Percentiles rank a stretch among this genome's conserved stretches.
phyloP scores from a whole-genome alignment of 139 green algal species.

The Chlamydomonas sphaeroides region DNA sequence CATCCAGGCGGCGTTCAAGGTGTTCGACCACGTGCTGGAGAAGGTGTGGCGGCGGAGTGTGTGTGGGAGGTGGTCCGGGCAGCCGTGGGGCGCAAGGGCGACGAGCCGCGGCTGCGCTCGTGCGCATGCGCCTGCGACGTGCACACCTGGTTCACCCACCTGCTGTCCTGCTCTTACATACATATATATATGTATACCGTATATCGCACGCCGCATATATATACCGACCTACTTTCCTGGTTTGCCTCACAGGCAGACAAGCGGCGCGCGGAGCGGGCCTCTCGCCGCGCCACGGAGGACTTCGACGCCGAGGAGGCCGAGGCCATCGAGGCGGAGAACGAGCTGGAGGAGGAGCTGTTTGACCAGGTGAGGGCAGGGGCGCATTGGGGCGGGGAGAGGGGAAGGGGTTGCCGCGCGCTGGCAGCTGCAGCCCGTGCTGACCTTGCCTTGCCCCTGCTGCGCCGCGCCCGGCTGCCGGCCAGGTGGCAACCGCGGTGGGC shows the following conservation, averaged over 20 bases:
- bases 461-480: too few relatives aligned
- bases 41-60: conserved; percentile 68
- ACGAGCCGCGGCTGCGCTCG: too few relatives aligned
- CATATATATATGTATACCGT: too few relatives aligned
- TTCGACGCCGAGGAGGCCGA: conserved; percentile 96
- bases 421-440: neutral
- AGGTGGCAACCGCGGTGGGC: conserved; percentile 70
- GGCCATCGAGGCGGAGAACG: conserved; percentile 90
- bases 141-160: too few relatives aligned
- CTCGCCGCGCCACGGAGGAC: conserved; percentile 75
- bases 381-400: neutral
- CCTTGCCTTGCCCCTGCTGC: neutral
- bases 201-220: too few relatives aligned
- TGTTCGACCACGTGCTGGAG: conserved; percentile 25
- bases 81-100: too few relatives aligned
- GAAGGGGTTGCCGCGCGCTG: neutral
- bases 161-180: too few relatives aligned
- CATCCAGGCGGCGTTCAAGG: conserved; percentile 19
- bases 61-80: too few relatives aligned
- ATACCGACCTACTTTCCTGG: too few relatives aligned
- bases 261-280: conserved; percentile 64
- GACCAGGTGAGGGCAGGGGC: conserved; percentile 66
- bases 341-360: conserved; percentile 91
- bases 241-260: conserved; percentile 58
- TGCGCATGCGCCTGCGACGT: too few relatives aligned